Conservation (phyloP, 1,139 yeast species). For the Saccharomyces hybrid region DNA sequence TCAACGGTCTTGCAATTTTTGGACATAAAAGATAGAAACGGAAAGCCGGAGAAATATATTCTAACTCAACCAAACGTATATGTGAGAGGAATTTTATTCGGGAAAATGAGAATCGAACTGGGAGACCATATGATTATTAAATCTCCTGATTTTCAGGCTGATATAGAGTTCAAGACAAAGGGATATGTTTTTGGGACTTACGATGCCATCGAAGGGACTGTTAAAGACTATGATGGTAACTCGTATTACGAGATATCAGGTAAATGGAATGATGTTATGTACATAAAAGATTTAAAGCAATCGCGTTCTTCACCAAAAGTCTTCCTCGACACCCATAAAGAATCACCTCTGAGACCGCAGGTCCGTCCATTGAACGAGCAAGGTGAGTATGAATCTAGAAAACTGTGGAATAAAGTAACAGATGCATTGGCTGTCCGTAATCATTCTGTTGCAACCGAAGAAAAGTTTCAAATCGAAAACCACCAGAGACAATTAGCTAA, state of each 20-base stretch:
- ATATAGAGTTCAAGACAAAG: conserved; percentile 88
- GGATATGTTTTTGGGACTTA: conserved; percentile 91
- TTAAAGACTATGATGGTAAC: conserved; percentile 50
- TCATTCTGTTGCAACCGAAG: conserved; percentile 79
- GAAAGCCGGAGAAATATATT: conserved; percentile 55
- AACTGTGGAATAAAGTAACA: conserved; percentile 74
- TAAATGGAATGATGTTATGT: conserved; percentile 88
- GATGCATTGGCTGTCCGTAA: conserved; percentile 69
- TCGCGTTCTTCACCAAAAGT: conserved; percentile 42
- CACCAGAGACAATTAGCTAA: conserved; percentile 69
- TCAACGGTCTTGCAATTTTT: conserved; percentile 63
- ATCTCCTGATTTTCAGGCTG: conserved; percentile 60
- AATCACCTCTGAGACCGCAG: conserved; percentile 49
- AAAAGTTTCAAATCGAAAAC: conserved; percentile 79
- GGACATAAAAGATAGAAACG: conserved; percentile 43
- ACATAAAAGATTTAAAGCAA: conserved; percentile 46
- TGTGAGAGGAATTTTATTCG: conserved; percentile 89
- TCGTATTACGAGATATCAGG: conserved; percentile 64
- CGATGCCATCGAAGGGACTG: conserved; percentile 75
- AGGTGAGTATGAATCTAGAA: conserved; percentile 71
- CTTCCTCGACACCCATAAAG: conserved; percentile 56
- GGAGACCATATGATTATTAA: conserved; percentile 83
- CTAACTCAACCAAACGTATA: conserved; percentile 92
- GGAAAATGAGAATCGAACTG: conserved; percentile 78
- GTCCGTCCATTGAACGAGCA: conserved; percentile 78